Percentiles rank a stretch among this genome's conserved stretches.
These are phyloP conservation scores for Dictyostelium brefeldianum DNA, from an alignment of 78 protist genomes.

Conservation along the genomic window DNA sequence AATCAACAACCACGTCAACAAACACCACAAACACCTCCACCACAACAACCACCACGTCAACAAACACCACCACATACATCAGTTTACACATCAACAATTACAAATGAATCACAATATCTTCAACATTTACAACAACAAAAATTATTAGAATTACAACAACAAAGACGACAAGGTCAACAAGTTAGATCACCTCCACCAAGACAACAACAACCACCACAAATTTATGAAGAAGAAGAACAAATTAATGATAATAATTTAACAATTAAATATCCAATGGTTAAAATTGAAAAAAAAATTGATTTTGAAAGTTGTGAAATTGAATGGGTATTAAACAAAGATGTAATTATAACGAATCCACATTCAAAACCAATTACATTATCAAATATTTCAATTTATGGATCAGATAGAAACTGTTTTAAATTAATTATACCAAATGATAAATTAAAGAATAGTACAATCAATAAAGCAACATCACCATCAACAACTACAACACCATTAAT, in stretches of 20 bases:
- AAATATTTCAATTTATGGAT: neutral
- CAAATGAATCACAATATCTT: neutral
- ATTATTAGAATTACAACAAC: neutral
- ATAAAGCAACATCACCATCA: neutral
- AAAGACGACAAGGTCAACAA: neutral
- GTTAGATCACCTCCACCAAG: neutral
- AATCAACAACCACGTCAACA: neutral
- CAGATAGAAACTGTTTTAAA: neutral
- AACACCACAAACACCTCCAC: slow-evolving; percentile 8
- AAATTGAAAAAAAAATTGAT: slow-evolving; percentile 10
- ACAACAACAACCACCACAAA: neutral
- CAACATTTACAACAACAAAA: neutral
- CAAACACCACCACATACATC: neutral
- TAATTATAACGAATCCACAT: slow-evolving; percentile 30
- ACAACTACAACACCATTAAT: neutral
- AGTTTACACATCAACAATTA: neutral
- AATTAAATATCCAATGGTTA: slow-evolving; percentile 18
- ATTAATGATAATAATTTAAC: neutral
- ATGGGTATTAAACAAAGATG: neutral
- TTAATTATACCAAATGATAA: neutral
- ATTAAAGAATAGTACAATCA: neutral
- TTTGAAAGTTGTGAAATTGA: slow-evolving; percentile 21
- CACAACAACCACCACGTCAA: slow-evolving; percentile 1
- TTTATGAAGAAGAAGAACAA: neutral
- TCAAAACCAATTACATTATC: slow-evolving; percentile 18